A percentile compares a stretch with the other conserved stretches of the same genome.
phyloP scores from a whole-genome alignment of 768 basidiomycete species.

The Amanita rubescens region DNA sequence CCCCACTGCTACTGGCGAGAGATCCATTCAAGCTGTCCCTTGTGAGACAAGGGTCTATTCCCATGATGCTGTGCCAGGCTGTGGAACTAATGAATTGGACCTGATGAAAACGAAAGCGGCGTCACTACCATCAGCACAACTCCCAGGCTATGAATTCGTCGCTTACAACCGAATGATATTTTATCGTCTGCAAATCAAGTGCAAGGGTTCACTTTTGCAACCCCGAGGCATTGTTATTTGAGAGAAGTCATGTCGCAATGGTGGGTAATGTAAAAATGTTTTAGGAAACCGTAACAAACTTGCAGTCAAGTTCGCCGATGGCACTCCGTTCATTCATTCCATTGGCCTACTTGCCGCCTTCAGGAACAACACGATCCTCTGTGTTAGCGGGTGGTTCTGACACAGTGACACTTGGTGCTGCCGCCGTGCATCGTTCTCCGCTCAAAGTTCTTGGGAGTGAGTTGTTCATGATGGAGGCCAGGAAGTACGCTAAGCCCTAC shows the following conservation, averaged over 20 bases:
- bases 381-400: conserved; percentile 41
- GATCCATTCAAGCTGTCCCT: no score
- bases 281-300: conserved; percentile 46
- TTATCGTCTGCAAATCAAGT: conserved; percentile 44
- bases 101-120: no score
- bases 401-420: conserved; percentile 14
- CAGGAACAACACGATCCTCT: conserved; percentile 49
- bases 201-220: conserved; percentile 47
- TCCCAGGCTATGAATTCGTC: no score
- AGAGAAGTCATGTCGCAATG: conserved; percentile 35
- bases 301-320: conserved; percentile 53
- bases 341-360: conserved; percentile 48
- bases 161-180: no score
- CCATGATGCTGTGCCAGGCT: no score
- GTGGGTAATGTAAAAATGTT: conserved; percentile 37
- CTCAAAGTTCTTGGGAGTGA: conserved; percentile 38
- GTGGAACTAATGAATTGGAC: no score
- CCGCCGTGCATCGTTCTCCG: neutral
- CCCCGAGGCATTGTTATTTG: conserved; percentile 37
- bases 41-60: no score
- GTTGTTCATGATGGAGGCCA: conserved; percentile 52
- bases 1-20: no score
- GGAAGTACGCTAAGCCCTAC: conserved; percentile 32
- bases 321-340: conserved; percentile 32
- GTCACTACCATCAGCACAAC: no score